phyloP scores from a whole-genome alignment of 805 yeast genomes.

The Wickerhamiella parazyma region DNA sequence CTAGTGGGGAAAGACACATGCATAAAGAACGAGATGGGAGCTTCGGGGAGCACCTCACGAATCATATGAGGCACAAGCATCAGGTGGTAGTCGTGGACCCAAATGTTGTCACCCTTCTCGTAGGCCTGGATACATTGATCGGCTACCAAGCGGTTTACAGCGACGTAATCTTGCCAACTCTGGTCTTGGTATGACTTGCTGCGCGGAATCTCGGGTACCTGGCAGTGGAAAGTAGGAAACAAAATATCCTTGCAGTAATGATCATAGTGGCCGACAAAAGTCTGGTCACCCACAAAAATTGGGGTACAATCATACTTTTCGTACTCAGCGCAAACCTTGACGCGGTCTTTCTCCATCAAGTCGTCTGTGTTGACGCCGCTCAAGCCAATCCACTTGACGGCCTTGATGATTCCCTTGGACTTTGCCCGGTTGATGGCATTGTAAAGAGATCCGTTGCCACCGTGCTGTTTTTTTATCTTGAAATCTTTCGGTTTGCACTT shows the following conservation, averaged over 20 bases:
- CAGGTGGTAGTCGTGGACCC: conserved; percentile 97
- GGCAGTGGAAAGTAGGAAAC: conserved; percentile 93
- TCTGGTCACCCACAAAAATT: conserved; percentile 60
- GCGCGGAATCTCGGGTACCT: conserved; percentile 88
- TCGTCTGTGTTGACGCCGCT: conserved; percentile 83
- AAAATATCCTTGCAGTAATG: conserved; percentile 86
- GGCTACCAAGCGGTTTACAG: conserved; percentile 79
- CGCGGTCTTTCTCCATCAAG: conserved; percentile 24
- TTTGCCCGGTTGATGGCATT: conserved; percentile 63
- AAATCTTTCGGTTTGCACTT: conserved; percentile 1
- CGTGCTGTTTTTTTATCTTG: conserved; percentile 28
- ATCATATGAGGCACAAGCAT: conserved; percentile 90
- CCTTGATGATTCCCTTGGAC: conserved; percentile 25
- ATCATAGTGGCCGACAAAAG: conserved; percentile 81
- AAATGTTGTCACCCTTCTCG: conserved; percentile 72
- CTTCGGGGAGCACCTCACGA: conserved; percentile 59
- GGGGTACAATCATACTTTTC: conserved; percentile 36
- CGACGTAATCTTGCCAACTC: conserved; percentile 96
- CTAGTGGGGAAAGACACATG: conserved; percentile 93
- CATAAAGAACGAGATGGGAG: conserved; percentile 79
- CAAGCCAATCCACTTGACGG: conserved; percentile 73
- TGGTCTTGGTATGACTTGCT: conserved; percentile 92
- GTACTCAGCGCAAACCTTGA: conserved; percentile 35
- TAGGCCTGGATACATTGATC: conserved; percentile 53
- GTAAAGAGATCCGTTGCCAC: conserved; percentile 78